Conservation (phyloP, 2,329 filamentous ascomycete species). For the Neopestalotiopsis sp. region DNA sequence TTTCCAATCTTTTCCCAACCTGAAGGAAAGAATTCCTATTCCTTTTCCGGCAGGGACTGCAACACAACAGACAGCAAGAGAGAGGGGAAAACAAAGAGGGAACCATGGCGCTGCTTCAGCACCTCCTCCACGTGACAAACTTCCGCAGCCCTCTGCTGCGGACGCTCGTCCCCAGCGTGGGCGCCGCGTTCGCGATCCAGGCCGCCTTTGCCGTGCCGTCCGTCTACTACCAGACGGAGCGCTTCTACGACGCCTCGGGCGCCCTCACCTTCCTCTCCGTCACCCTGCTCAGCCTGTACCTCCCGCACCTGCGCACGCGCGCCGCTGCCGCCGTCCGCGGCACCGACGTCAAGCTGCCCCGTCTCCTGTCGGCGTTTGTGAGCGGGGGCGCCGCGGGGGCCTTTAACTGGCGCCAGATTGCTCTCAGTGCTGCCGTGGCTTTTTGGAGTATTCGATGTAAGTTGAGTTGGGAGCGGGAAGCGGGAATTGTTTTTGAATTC, state of each 20-base stretch:
- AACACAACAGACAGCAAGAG: background rate
- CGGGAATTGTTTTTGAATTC: background rate
- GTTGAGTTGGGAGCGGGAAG: constrained; percentile 23
- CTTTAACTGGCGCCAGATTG: constrained; percentile 65
- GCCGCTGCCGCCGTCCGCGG: constrained; percentile 48
- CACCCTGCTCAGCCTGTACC: constrained; percentile 64
- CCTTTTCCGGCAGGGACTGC: background rate
- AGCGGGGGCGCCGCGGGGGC: constrained; percentile 42
- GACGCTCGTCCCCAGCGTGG: constrained; percentile 65
- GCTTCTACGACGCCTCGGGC: constrained; percentile 73
- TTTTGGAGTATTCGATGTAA: constrained; percentile 67
- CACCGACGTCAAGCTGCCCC: constrained; percentile 47
- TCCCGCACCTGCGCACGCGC: constrained; percentile 63
- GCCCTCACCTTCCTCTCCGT: constrained; percentile 71
- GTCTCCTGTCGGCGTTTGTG: constrained; percentile 50
- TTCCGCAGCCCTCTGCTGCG: constrained; percentile 67
- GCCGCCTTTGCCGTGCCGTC: constrained; percentile 67
- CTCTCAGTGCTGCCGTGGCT: constrained; percentile 43
- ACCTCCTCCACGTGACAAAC: constrained; percentile 64
- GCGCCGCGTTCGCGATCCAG: constrained; percentile 68
- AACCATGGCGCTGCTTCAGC: constrained; percentile 43
- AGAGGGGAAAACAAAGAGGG: background rate
- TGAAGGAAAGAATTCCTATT: too few relatives aligned
- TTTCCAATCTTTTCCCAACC: background rate
- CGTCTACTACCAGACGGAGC: constrained; percentile 64